phyloP scores from a whole-genome alignment of 2,329 filamentous ascomycete species.

The Phaeomoniella chlamydospora region DNA sequence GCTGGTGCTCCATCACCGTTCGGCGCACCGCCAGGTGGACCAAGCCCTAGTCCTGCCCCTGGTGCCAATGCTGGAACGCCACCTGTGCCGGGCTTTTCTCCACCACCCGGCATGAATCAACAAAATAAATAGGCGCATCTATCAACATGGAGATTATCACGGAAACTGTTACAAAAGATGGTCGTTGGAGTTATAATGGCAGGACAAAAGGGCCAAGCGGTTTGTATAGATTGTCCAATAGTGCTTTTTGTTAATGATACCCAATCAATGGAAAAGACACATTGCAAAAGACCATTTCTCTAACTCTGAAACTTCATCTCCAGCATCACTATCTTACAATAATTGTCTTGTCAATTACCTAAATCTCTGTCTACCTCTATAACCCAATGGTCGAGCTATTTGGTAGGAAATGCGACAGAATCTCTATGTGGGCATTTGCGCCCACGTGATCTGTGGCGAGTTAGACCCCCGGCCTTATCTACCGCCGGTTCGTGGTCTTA shows the following conservation, averaged over 20 bases:
- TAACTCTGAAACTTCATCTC: too few relatives aligned
- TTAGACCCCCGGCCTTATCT: too few relatives aligned
- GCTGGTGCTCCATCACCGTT: conserved; percentile 19
- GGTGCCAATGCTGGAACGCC: conserved; percentile 6
- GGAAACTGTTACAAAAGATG: neutral
- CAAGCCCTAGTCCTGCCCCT: conserved; percentile 14
- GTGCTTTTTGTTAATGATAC: neutral
- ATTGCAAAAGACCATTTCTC: neutral
- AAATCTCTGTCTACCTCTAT: too few relatives aligned
- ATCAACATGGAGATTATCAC: neutral
- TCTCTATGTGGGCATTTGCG: too few relatives aligned
- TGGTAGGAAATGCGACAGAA: too few relatives aligned
- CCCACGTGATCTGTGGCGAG: too few relatives aligned
- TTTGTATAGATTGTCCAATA: neutral
- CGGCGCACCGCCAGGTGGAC: conserved; percentile 11
- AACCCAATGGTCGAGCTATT: too few relatives aligned
- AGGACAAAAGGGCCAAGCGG: neutral
- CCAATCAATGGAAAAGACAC: neutral
- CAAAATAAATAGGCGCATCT: conserved; percentile 1
- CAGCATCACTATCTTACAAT: too few relatives aligned
- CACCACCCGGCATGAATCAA: conserved; percentile 8
- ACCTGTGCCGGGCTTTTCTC: conserved; percentile 11
- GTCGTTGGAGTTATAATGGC: neutral
- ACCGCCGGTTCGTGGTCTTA: too few relatives aligned
- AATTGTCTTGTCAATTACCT: too few relatives aligned